These are phyloP conservation scores for Carallia pectinifolia DNA, from an alignment of 345 rosid genomes.

Conservation along the genomic window DNA sequence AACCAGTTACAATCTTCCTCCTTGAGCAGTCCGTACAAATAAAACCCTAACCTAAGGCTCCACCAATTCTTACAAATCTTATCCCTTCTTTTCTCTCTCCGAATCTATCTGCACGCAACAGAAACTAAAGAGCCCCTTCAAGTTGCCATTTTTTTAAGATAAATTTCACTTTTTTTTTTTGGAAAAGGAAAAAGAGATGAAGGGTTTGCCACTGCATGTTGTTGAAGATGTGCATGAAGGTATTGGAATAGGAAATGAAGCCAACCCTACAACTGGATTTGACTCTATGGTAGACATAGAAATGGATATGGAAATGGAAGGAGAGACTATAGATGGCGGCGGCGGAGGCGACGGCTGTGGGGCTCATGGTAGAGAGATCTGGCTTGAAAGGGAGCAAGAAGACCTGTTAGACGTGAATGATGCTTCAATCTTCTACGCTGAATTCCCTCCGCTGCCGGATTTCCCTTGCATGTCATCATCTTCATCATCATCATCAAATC, in stretches of 20 bases:
- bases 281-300: constrained; percentile 25
- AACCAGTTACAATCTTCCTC: constrained; percentile 23
- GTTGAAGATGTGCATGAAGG: constrained; percentile 30
- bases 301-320: constrained; percentile 1
- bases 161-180: neutral
- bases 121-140: constrained; percentile 11
- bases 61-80: neutral
- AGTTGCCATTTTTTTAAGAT: constrained; percentile 5
- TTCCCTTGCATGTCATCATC: constrained; percentile 98
- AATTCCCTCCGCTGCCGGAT: constrained; percentile 72
- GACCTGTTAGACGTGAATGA: constrained; percentile 54
- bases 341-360: neutral
- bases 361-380: constrained; percentile 44
- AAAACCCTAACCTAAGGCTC: constrained; percentile 19
- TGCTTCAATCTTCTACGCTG: constrained; percentile 56
- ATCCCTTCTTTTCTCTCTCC: constrained; percentile 9
- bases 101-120: constrained; percentile 17
- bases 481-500: constrained; percentile 83
- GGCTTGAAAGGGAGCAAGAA: constrained; percentile 48
- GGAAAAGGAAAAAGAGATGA: constrained; percentile 16
- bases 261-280: constrained; percentile 23
- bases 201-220: constrained; percentile 24
- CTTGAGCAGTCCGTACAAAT: constrained; percentile 49
- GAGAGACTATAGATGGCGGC: constrained; percentile 12
- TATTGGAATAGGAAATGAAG: constrained; percentile 6